These are phyloP conservation scores for Tricholoma sp. DNA, from an alignment of 768 basidiomycete species.

Conservation along the genomic window DNA sequence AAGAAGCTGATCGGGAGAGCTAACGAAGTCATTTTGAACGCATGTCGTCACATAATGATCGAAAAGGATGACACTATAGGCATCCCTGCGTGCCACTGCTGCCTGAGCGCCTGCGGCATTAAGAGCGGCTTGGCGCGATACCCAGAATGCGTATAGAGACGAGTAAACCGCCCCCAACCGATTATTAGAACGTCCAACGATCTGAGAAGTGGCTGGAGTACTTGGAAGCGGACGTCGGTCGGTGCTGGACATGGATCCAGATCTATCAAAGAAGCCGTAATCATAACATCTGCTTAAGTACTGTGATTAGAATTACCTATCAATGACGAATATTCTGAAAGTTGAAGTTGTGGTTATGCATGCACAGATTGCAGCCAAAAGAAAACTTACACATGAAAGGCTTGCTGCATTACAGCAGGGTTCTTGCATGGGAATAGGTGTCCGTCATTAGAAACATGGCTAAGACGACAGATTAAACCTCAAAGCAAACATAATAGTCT, in stretches of 20 bases:
- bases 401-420: constrained; percentile 45
- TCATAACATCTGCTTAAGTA: neutral
- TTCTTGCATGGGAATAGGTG: constrained; percentile 51
- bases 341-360: neutral
- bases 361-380: neutral
- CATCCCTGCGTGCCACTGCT: constrained; percentile 36
- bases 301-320: neutral
- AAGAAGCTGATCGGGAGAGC: constrained; percentile 41
- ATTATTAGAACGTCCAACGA: constrained; percentile 34
- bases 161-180: constrained; percentile 57
- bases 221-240: constrained; percentile 42
- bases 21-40: constrained; percentile 42
- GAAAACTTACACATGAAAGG: constrained; percentile 53
- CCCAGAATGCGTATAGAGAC: constrained; percentile 52
- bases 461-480: neutral
- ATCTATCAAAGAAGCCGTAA: constrained; percentile 28
- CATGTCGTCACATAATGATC: constrained; percentile 15
- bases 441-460: constrained; percentile 53
- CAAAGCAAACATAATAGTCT: neutral
- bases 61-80: constrained; percentile 54
- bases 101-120: constrained; percentile 9
- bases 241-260: constrained; percentile 40
- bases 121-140: constrained; percentile 39
- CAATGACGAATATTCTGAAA: neutral
- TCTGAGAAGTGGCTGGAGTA: constrained; percentile 36